A percentile compares a stretch with the other conserved stretches of the same genome.
phyloP scores from a whole-genome alignment of 2,329 filamentous ascomycete species.

The Claviceps digitariae region DNA sequence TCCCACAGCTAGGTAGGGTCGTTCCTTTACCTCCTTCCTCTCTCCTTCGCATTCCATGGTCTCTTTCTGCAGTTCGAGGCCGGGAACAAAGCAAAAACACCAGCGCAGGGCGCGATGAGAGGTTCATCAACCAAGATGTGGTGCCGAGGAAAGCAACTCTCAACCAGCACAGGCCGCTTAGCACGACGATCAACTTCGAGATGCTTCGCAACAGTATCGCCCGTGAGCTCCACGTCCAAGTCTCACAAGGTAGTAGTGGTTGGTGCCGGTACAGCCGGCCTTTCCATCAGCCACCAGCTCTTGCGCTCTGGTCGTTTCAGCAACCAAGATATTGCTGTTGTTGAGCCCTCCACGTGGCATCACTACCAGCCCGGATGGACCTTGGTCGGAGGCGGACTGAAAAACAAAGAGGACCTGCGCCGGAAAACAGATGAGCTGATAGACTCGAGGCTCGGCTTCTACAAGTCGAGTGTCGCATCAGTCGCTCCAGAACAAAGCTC shows the following conservation, averaged over 20 bases:
- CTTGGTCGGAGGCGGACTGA: slow-evolving; percentile 52
- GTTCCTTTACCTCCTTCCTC: neutral
- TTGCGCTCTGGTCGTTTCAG: slow-evolving; percentile 42
- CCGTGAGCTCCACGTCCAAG: slow-evolving; percentile 18
- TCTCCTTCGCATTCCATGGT: neutral
- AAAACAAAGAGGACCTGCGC: slow-evolving; percentile 45
- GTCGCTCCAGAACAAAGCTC: slow-evolving; percentile 44
- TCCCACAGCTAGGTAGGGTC: neutral
- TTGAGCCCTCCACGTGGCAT: slow-evolving; percentile 50
- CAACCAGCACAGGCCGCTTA: neutral
- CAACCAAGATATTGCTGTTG: slow-evolving; percentile 46
- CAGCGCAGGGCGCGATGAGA: neutral
- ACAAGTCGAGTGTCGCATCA: slow-evolving; percentile 34
- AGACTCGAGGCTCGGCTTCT: slow-evolving; percentile 47
- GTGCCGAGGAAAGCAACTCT: neutral
- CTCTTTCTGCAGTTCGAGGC: neutral
- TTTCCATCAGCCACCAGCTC: slow-evolving; percentile 54
- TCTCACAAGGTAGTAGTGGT: slow-evolving; percentile 52
- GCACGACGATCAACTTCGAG: neutral
- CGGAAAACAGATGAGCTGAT: slow-evolving; percentile 36
- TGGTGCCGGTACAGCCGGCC: slow-evolving; percentile 52
- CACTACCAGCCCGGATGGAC: slow-evolving; percentile 61
- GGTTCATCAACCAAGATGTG: neutral
- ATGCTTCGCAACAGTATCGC: slow-evolving; percentile 12
- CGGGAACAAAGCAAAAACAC: neutral